Evolutionary conservation across 2,329 filamentous ascomycete species (phyloP).

Genomic region (Aureobasidium subglaciale): DNA sequence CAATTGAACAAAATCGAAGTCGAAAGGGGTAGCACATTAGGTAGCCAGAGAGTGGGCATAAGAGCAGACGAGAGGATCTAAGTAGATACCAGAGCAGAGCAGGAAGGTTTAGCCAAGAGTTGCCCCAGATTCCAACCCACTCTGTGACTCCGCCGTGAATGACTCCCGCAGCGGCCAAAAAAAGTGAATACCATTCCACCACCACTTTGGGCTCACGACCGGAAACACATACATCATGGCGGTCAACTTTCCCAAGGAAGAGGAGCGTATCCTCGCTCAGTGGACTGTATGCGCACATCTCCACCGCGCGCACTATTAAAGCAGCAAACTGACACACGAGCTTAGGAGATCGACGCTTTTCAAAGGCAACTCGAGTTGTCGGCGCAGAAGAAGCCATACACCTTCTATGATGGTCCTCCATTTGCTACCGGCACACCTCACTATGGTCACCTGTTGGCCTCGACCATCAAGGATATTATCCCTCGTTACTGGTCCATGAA

Average conservation of each 20-base stretch:
- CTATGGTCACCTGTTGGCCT: conserved; percentile 74
- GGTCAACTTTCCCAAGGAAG: conserved; percentile 88
- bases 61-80: too few species aligned
- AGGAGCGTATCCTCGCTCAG: conserved; percentile 73
- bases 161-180: background rate
- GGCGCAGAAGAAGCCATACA: conserved; percentile 73
- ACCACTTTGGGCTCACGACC: background rate
- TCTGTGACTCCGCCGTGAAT: background rate
- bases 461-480: conserved; percentile 96
- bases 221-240: conserved; percentile 49
- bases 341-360: conserved; percentile 75
- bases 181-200: background rate
- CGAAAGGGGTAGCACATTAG: background rate
- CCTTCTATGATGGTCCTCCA: conserved; percentile 74
- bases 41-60: too few species aligned
- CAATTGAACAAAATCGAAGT: too few species aligned
- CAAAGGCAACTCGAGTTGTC: conserved; percentile 81
- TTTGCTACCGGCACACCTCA: conserved; percentile 54
- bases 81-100: too few species aligned
- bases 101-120: conserved; percentile 23
- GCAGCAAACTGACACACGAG: background rate
- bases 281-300: conserved; percentile 52
- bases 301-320: background rate
- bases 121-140: conserved; percentile 3
- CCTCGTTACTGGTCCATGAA: conserved; percentile 98